phyloP scores from a whole-genome alignment of 768 basidiomycete species.

The Termitomyces sp. region DNA sequence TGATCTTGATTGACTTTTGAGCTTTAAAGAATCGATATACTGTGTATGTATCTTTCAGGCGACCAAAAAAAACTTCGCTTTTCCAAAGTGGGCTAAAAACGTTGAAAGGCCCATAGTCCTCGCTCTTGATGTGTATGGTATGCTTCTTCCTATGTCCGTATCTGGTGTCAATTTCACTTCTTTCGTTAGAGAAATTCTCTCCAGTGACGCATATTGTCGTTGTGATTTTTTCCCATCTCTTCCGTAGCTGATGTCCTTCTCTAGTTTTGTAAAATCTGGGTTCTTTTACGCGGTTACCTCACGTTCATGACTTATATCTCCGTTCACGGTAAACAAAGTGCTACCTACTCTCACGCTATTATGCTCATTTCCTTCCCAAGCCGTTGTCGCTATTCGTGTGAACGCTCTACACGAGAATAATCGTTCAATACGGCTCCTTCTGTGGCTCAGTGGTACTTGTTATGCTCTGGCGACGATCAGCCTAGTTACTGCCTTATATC shows the following conservation, averaged over 20 bases:
- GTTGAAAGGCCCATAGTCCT: slow-evolving; percentile 7
- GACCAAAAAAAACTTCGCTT: too few species aligned
- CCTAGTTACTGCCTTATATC: slow-evolving; percentile 4
- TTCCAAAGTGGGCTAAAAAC: not conserved
- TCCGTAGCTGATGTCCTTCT: not conserved
- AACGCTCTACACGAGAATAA: slow-evolving; percentile 10
- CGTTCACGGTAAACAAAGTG: slow-evolving; percentile 1
- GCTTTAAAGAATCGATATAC: slow-evolving; percentile 15
- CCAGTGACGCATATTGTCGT: not conserved
- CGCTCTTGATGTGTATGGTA: slow-evolving; percentile 11
- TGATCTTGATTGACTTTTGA: not conserved
- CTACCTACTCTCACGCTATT: not conserved
- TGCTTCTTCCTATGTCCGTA: not conserved
- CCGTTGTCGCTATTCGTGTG: slow-evolving; percentile 14
- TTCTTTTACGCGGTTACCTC: slow-evolving; percentile 12
- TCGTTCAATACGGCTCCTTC: not conserved
- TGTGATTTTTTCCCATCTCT: not conserved
- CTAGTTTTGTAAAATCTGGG: slow-evolving; percentile 16
- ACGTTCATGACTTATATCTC: slow-evolving; percentile 12
- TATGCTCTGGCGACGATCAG: slow-evolving; percentile 9
- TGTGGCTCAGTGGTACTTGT: slow-evolving; percentile 10
- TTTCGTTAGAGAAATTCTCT: not conserved
- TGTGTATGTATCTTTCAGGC: not conserved
- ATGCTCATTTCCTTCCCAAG: not conserved
- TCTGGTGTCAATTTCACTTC: not conserved